phyloP scores from a whole-genome alignment of 2,329 filamentous ascomycete species.

The Macrophomina phaseolina region DNA sequence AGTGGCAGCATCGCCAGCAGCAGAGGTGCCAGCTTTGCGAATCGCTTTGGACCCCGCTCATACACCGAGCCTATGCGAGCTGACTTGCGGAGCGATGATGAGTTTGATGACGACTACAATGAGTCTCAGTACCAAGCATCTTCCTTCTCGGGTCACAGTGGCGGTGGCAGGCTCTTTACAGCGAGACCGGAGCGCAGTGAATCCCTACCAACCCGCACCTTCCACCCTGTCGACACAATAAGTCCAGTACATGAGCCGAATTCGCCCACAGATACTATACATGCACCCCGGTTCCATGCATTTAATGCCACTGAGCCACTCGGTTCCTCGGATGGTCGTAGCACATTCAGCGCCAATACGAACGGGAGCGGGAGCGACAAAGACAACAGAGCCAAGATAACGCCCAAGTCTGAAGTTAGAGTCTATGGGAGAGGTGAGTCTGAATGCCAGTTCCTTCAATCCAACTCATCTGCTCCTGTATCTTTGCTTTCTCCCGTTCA shows the following conservation, averaged over 20 bases:
- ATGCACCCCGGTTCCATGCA: conserved; percentile 22
- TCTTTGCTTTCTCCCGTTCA: not conserved
- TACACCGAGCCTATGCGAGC: conserved; percentile 29
- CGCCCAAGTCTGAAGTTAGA: conserved; percentile 56
- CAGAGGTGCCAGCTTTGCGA: conserved; percentile 27
- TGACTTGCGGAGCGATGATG: conserved; percentile 12
- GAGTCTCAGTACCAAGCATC: conserved; percentile 37
- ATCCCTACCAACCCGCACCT: conserved; percentile 29
- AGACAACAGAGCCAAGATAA: conserved; percentile 49
- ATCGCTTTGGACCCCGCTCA: conserved; percentile 36
- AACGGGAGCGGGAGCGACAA: conserved; percentile 43
- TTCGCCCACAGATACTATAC: conserved; percentile 23
- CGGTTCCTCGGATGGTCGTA: conserved; percentile 44
- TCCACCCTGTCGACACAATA: conserved; percentile 11
- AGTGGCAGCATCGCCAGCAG: conserved; percentile 30
- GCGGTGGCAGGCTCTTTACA: conserved; percentile 34
- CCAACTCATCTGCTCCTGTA: too few relatives aligned
- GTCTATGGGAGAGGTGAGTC: conserved; percentile 62
- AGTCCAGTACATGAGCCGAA: conserved; percentile 10
- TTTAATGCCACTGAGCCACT: conserved; percentile 25
- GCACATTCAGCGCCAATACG: conserved; percentile 47
- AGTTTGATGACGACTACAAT: conserved; percentile 35
- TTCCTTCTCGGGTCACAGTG: conserved; percentile 35
- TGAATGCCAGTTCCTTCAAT: not conserved
- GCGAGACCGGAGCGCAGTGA: conserved; percentile 39